Evolutionary conservation across 2,329 filamentous ascomycete genomes (phyloP).

Genomic region (Neopestalotiopsis sp.): DNA sequence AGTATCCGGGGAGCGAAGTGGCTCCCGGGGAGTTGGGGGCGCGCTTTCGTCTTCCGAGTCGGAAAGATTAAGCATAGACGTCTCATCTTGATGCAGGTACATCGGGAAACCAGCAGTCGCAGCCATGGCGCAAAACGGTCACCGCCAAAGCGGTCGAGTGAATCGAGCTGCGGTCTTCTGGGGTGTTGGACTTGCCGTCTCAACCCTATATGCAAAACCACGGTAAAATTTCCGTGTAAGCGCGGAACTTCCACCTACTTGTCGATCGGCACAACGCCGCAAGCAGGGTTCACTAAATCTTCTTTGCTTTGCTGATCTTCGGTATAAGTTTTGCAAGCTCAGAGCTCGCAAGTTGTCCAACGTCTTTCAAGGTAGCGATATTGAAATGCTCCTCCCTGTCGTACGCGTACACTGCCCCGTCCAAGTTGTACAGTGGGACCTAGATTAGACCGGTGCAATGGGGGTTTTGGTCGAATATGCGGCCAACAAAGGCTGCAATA

Average conservation of each 20-base stretch:
- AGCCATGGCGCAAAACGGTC: constrained; percentile 16
- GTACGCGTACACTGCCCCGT: constrained; percentile 6
- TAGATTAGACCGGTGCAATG: background rate
- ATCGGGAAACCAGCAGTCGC: constrained; percentile 21
- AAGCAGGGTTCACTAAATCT: background rate
- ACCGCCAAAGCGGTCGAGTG: background rate
- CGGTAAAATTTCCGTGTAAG: background rate
- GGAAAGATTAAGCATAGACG: constrained; percentile 22
- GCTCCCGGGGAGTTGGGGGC: constrained; percentile 20
- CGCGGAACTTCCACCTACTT: background rate
- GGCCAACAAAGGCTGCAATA: constrained; percentile 10
- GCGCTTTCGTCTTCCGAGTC: constrained; percentile 23
- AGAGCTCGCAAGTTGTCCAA: constrained; percentile 5
- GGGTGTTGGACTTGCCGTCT: background rate
- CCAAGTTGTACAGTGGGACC: constrained; percentile 2
- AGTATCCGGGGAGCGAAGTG: constrained; percentile 27
- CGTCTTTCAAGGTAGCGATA: constrained; percentile 7
- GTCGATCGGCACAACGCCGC: constrained; percentile 6
- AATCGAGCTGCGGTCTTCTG: constrained; percentile 3
- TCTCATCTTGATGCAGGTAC: constrained; percentile 22
- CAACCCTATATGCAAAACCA: background rate
- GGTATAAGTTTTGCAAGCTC: background rate
- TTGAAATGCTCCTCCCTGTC: background rate
- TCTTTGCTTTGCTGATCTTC: background rate
- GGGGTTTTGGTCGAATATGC: background rate